Conservation (phyloP, 108 stramenopile species). For the Conticribra weissflogii region DNA sequence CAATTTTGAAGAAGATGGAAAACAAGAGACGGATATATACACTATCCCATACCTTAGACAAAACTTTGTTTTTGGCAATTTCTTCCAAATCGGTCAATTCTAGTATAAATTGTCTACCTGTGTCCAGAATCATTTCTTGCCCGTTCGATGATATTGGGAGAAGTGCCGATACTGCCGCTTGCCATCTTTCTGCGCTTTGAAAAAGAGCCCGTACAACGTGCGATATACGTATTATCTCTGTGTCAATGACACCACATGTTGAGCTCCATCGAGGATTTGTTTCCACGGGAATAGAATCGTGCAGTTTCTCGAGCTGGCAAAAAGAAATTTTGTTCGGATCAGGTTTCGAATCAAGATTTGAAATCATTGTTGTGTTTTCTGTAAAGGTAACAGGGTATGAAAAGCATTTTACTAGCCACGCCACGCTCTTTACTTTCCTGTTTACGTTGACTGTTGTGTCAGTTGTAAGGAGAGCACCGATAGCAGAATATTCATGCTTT, state of each 20-base stretch:
- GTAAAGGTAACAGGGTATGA: slow-evolving; percentile 14
- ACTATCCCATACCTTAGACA: slow-evolving; percentile 35
- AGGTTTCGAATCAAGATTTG: background rate
- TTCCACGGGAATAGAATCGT: slow-evolving; percentile 25
- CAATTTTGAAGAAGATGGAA: no score
- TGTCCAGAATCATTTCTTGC: background rate
- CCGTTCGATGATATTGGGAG: slow-evolving; percentile 17
- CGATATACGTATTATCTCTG: slow-evolving; percentile 56
- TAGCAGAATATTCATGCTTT: slow-evolving; percentile 17
- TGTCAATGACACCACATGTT: slow-evolving; percentile 22
- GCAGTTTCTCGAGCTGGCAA: slow-evolving; percentile 32
- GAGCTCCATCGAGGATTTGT: slow-evolving; percentile 34
- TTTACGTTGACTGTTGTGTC: slow-evolving; percentile 44
- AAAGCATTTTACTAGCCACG: slow-evolving; percentile 62
- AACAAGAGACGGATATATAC: slow-evolving; percentile 19
- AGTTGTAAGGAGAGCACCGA: slow-evolving; percentile 33
- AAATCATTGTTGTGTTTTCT: background rate
- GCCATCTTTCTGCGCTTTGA: slow-evolving; percentile 61
- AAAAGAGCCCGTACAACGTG: slow-evolving; percentile 60
- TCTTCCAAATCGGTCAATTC: no score
- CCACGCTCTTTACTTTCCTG: slow-evolving; percentile 46
- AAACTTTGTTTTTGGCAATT: slow-evolving; percentile 16
- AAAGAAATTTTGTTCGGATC: slow-evolving; percentile 13
- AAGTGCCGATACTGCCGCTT: slow-evolving; percentile 46
- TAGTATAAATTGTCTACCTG: no score